Base-by-base conservation (phyloP, 371 early-diverging fungal genomes). In the Amoeboaphelidium occidentale region DNA sequence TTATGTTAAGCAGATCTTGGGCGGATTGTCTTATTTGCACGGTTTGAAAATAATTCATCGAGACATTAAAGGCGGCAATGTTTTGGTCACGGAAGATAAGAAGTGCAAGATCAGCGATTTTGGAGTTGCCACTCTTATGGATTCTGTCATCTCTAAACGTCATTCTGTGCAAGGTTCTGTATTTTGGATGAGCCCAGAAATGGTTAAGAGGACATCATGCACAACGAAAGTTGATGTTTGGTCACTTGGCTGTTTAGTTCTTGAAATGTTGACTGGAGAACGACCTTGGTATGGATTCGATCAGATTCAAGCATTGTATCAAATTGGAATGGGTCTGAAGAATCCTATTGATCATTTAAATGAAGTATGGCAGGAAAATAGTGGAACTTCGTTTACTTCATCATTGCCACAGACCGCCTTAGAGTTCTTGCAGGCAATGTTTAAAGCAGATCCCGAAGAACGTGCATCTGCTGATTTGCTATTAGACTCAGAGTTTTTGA, bases 1-100 rank as follows among this genome's bases (percentile, higher is more conserved):
- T 46, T 46, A 54, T 22, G 25, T 60, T 20, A 43, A 50, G 23
- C 64, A 64, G 53, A 46, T 62, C 27, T 26, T 59, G 2, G 51
- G 55, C 32, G 63, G 50, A 14, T 32, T 67, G 10, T 42, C 48
- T 2, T 59, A 66, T 51, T 25, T 66, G 20, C 67, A 66, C 49
- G 14, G n/a, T 27, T 55, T 55, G 39, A 48, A 53, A 12, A 63
- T 66, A 21, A 58, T 60, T 23, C 64, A 66, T 51, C 52, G 64
- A 49, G 67, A 66, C 39, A 32, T 66, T 24, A 66, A 66, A 47
- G 62, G 64, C 12, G 58, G 56, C 42, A 66, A 66, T 47, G 55
- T 66, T 46, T 52, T 66, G 13, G 42, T 64, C 0, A 57, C 56
- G 25, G 43, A 48, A 47, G 42, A 43, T 43, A 25, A 46, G 53